Percentiles rank a stretch among this genome's conserved stretches.
These are phyloP conservation scores for Sequoia sempervirens DNA, from an alignment of 75 land plant species.

Conservation along the genomic window DNA sequence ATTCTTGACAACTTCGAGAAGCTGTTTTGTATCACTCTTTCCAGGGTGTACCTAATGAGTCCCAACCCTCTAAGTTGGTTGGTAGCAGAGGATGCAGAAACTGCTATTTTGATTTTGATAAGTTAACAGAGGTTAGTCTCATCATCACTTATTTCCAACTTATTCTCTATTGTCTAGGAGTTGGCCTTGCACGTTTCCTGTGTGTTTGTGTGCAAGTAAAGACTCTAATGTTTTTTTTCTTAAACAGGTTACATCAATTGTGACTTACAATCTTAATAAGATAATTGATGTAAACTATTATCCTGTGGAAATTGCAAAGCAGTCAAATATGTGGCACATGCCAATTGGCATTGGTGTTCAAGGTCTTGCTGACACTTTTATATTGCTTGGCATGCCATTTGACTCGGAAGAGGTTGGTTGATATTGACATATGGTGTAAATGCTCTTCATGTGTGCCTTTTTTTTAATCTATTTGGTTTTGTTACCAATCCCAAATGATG, in stretches of 20 bases:
- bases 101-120: conserved; percentile 93
- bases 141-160: background rate
- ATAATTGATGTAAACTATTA: conserved; percentile 96
- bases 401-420: conserved; percentile 81
- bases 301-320: conserved; percentile 86
- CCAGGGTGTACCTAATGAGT: conserved; percentile 77
- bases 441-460: background rate
- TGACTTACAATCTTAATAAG: conserved; percentile 85
- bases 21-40: background rate
- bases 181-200: background rate
- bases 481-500: conserved; percentile 1
- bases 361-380: conserved; percentile 95
- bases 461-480: background rate
- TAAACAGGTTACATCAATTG: conserved; percentile 68
- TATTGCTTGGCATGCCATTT: conserved; percentile 94
- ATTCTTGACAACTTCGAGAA: background rate
- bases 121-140: conserved; percentile 70
- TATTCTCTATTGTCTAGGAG: background rate
- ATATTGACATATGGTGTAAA: background rate
- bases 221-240: background rate
- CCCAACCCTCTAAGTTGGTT: conserved; percentile 89
- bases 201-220: background rate
- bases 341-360: conserved; percentile 98
- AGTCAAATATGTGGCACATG: conserved; percentile 82
- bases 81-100: conserved; percentile 79